Evolutionary conservation across 768 basidiomycete genomes (phyloP).

Genomic region (Lyophyllum atratum): DNA sequence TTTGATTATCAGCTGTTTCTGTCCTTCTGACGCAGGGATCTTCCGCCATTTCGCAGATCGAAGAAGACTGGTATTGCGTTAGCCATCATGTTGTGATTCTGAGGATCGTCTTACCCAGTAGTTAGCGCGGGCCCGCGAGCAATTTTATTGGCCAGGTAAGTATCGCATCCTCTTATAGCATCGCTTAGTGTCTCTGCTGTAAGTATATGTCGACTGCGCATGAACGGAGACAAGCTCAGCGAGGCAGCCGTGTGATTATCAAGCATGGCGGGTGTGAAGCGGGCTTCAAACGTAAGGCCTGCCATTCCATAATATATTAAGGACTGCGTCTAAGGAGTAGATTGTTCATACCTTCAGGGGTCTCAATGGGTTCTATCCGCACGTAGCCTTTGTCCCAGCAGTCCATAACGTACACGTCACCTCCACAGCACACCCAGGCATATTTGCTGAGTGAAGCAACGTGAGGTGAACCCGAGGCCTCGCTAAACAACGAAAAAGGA

Average conservation of each 20-base stretch:
- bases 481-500: conserved; percentile 60
- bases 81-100: neutral
- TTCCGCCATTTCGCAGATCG: conserved; percentile 70
- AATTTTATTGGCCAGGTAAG: conserved; percentile 58
- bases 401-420: conserved; percentile 70
- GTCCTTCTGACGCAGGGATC: conserved; percentile 58
- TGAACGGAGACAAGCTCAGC: conserved; percentile 54
- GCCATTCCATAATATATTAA: neutral
- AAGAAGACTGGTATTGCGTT: conserved; percentile 44
- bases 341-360: conserved; percentile 32
- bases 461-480: conserved; percentile 55
- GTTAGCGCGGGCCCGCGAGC: conserved; percentile 45
- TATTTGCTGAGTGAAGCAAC: conserved; percentile 53
- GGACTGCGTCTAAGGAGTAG: neutral
- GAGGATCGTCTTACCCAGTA: conserved; percentile 43
- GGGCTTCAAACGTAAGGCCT: conserved; percentile 44
- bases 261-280: conserved; percentile 54
- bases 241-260: conserved; percentile 43
- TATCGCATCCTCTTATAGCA: conserved; percentile 71
- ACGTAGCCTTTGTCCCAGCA: conserved; percentile 71
- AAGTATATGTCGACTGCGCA: conserved; percentile 52
- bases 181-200: conserved; percentile 56
- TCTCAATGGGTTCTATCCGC: conserved; percentile 52
- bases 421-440: conserved; percentile 83
- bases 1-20: conserved; percentile 57